These are phyloP conservation scores for Leishmania gerbilli DNA, from an alignment of 208 protist species.

Conservation along the genomic window DNA sequence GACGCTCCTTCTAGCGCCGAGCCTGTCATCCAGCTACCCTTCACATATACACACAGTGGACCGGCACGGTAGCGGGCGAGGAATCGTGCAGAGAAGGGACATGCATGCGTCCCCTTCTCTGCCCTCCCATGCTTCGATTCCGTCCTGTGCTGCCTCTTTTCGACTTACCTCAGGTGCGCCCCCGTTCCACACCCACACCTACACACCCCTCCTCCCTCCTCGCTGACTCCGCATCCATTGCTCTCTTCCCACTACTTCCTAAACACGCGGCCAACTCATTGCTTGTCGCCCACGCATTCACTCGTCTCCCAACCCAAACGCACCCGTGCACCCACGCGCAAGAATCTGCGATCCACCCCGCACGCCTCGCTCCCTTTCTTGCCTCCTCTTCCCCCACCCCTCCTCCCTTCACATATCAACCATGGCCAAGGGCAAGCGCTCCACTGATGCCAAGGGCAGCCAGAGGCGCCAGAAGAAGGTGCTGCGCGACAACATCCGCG, in stretches of 20 bases:
- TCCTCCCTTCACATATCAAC: neutral
- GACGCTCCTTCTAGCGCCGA: neutral
- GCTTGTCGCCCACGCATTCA: neutral
- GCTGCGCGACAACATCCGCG: constrained; percentile 85
- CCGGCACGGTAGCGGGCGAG: neutral
- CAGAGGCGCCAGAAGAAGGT: constrained; percentile 89
- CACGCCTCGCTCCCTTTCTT: neutral
- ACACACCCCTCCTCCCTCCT: neutral
- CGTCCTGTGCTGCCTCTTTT: neutral
- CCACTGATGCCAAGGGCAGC: constrained; percentile 64
- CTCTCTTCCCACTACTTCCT: neutral
- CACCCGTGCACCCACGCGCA: neutral
- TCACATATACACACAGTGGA: neutral
- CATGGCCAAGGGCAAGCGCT: constrained; percentile 84
- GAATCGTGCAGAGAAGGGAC: neutral
- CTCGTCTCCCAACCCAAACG: neutral
- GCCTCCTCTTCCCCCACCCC: neutral
- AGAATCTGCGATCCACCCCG: neutral
- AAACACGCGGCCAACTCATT: neutral
- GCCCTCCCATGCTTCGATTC: neutral
- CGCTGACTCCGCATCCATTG: neutral
- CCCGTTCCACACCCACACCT: neutral
- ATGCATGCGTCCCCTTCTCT: neutral
- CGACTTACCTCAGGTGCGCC: neutral
- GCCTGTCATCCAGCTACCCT: neutral